phyloP scores from a whole-genome alignment of 139 green algal genomes.

The Haematococcus sp. region DNA sequence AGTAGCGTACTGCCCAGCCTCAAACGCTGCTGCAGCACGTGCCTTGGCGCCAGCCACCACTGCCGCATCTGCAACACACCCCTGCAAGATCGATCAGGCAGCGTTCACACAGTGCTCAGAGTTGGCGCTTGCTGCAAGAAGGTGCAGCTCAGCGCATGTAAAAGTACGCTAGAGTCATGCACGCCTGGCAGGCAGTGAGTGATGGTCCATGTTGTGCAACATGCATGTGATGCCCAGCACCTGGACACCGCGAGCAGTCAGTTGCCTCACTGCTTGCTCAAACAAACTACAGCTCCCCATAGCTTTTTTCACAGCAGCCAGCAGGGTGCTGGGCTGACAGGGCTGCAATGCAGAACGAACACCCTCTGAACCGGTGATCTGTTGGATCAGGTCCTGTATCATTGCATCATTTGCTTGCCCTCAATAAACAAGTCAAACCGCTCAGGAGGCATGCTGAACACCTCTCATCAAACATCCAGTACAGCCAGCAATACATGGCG shows the following conservation, averaged over 20 bases:
- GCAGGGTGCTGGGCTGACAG: too few species aligned
- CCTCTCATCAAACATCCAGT: not conserved
- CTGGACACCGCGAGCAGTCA: too few species aligned
- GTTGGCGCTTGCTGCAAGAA: too few species aligned
- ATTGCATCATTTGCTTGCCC: not conserved
- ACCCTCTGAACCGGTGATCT: not conserved
- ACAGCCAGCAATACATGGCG: not conserved
- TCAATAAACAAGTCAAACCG: not conserved
- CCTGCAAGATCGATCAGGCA: conserved; percentile 1
- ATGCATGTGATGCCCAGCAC: too few species aligned
- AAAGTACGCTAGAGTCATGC: too few species aligned
- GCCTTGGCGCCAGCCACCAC: not conserved
- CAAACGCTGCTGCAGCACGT: not conserved
- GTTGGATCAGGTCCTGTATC: not conserved
- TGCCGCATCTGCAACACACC: not conserved
- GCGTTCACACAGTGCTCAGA: too few species aligned
- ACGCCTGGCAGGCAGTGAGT: too few species aligned
- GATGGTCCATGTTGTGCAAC: too few species aligned
- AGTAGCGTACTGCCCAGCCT: not conserved
- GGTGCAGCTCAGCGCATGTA: too few species aligned
- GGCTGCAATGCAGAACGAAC: not conserved
- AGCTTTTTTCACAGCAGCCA: too few species aligned
- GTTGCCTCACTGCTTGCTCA: too few species aligned
- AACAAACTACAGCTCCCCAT: too few species aligned
- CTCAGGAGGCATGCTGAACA: not conserved